Evolutionary conservation across 169 alveolate species (phyloP), one percentile per base, ranked within the genome.

Genomic region (Plasmodium reichenowi): DNA sequence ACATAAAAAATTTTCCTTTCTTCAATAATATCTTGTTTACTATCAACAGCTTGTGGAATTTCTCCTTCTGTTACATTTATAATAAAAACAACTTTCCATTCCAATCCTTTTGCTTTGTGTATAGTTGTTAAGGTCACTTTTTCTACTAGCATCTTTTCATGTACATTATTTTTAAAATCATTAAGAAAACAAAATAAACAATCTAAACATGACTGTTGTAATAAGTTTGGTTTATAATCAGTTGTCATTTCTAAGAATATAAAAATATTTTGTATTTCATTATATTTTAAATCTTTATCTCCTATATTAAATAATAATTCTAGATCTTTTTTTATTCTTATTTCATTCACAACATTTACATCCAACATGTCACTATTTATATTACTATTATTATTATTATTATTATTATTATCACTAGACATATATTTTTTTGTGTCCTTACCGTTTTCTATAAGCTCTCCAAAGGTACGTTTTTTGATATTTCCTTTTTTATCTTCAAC

Each of bases 1-100:
- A 95, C 97, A 88, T 94, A 95, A n/a, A 91, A 92, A 8, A 95
- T 88, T 90, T 96, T 94, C 87, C 97, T 94, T 88, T 95, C 97
- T 91, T 95, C 97, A 86, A 91, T 95, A 10, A 74, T 76, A 3
- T 88, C 93, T 17, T 73, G 56, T 10, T 6, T 62, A 2, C 8
- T 59, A 72, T 72, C 93, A 29, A 58, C 52, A 8, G 59, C 13
- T 59, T 89, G 85, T 17, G 96, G 96, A 8, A 88, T 91, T 74
- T 80, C 89, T 13, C 90, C 93, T 32, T 95, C 97, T 54, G 90
- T 89, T 22, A 93, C 83, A 63, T 89, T 91, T 3, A 94, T 93
- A 13, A 95, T 86, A 74, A 95, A 95, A 38, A 95, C 96, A 74
- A 93, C 88, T 68, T 95, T 91, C 95, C 95, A 95, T 75, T 95